phyloP scores from a whole-genome alignment of 1,284 basidiomycete species.

The Testicularia cyperi region DNA sequence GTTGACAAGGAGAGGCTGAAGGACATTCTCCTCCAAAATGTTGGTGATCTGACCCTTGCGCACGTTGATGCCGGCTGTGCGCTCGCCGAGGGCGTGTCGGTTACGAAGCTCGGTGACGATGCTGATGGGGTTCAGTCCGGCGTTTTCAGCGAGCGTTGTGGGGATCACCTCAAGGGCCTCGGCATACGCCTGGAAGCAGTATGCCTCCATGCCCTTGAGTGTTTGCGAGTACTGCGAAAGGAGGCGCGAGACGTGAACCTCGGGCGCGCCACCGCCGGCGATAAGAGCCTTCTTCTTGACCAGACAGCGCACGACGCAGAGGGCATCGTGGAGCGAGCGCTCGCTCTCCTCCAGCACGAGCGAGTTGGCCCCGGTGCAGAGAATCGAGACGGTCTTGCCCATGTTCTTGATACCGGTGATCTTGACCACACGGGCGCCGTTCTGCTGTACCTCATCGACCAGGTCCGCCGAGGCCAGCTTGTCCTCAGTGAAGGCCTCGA shows the following conservation, averaged over 20 bases:
- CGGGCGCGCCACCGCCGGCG: slow-evolving; percentile 94
- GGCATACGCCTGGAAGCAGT: slow-evolving; percentile 97
- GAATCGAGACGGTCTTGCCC: slow-evolving; percentile 89
- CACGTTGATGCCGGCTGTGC: slow-evolving; percentile 95
- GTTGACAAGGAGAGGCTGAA: slow-evolving; percentile 92
- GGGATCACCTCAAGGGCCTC: slow-evolving; percentile 98
- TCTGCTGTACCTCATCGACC: slow-evolving; percentile 83
- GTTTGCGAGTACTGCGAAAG: slow-evolving; percentile 90
- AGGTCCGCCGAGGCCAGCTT: slow-evolving; percentile 95
- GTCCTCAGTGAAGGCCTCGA: slow-evolving; percentile 97
- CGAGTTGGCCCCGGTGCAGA: slow-evolving; percentile 91
- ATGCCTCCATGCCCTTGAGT: slow-evolving; percentile 96
- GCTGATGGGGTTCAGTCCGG: slow-evolving; percentile 94
- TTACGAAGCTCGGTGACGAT: slow-evolving; percentile 98
- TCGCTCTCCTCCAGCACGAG: slow-evolving; percentile 97
- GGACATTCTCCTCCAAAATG: slow-evolving; percentile 93
- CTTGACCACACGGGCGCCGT: slow-evolving; percentile 87
- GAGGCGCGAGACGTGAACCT: slow-evolving; percentile 94
- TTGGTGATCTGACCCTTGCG: slow-evolving; percentile 81
- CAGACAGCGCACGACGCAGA: slow-evolving; percentile 95
- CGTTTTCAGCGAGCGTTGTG: slow-evolving; percentile 96
- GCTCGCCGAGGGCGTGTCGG: slow-evolving; percentile 90
- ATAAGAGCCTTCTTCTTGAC: slow-evolving; percentile 99
- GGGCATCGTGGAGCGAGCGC: slow-evolving; percentile 93
- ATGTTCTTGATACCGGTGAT: slow-evolving; percentile 94